Percentiles rank a stretch among this genome's conserved stretches.
These are phyloP conservation scores for Juncus effusus DNA, from an alignment of 176 grass and related monocot species.

Conservation along the genomic window DNA sequence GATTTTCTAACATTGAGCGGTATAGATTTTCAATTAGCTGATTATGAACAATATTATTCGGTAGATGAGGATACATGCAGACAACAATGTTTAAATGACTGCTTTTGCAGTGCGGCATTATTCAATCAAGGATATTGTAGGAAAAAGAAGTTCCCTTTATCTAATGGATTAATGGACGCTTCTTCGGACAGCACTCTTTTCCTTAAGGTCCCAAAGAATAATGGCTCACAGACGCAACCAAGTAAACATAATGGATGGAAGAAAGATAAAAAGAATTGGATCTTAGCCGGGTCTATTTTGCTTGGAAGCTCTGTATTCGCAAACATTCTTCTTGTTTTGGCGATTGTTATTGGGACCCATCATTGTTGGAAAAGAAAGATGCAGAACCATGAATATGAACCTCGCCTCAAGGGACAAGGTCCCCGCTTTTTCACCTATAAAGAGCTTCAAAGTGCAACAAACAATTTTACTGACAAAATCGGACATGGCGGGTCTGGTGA, in stretches of 20 bases:
- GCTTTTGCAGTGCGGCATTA: conserved; percentile 37
- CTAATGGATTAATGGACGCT: conserved; percentile 21
- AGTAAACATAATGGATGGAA: background rate
- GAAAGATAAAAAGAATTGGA: conserved; percentile 27
- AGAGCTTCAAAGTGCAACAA: conserved; percentile 46
- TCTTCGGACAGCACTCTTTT: conserved; percentile 6
- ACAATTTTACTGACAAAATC: conserved; percentile 36
- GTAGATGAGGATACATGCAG: conserved; percentile 19
- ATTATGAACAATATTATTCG: conserved; percentile 30
- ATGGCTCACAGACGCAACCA: background rate
- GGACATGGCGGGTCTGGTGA: conserved; percentile 42
- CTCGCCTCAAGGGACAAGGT: conserved; percentile 13
- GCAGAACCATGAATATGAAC: background rate
- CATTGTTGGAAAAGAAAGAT: conserved; percentile 13
- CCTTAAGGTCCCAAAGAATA: conserved; percentile 39
- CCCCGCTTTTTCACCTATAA: conserved; percentile 31
- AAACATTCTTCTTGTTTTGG: conserved; percentile 27
- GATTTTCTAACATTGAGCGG: background rate
- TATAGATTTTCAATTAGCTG: conserved; percentile 27
- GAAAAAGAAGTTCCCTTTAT: conserved; percentile 58
- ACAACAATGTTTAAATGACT: conserved; percentile 40
- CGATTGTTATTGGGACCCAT: conserved; percentile 15
- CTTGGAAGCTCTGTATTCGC: conserved; percentile 33
- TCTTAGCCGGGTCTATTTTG: conserved; percentile 30
- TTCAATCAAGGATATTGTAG: conserved; percentile 17